phyloP scores from a whole-genome alignment of 2,329 filamentous ascomycete genomes.

The Xylariaceae sp. region DNA sequence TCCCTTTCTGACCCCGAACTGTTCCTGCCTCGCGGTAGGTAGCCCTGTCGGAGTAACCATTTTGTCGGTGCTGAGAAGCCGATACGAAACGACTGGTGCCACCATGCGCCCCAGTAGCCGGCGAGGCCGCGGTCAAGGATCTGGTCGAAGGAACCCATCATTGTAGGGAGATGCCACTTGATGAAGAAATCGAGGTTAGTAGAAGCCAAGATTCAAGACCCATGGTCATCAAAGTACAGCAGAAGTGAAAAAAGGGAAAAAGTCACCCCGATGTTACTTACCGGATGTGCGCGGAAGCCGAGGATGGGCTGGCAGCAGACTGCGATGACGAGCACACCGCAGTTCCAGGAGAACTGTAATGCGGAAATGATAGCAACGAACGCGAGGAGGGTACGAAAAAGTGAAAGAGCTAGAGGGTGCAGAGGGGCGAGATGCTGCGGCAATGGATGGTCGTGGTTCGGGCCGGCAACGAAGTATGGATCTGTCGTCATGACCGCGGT shows the following conservation, averaged over 20 bases:
- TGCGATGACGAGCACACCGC: conserved; percentile 56
- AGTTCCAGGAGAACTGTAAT: conserved; percentile 56
- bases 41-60: conserved; percentile 12
- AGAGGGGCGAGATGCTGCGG: conserved; percentile 42
- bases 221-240: too few species aligned
- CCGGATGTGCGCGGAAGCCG: conserved; percentile 46
- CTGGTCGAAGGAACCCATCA: conserved; percentile 50
- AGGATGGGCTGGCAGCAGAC: conserved; percentile 48
- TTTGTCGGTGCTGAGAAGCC: conserved; percentile 49
- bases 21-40: conserved; percentile 39
- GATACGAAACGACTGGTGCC: conserved; percentile 82
- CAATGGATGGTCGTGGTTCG: conserved; percentile 37
- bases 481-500: conserved; percentile 70
- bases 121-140: conserved; percentile 67
- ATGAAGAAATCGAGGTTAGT: too few species aligned
- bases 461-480: conserved; percentile 66
- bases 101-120: conserved; percentile 81
- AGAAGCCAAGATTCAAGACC: too few species aligned
- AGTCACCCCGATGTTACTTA: too few species aligned
- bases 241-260: too few species aligned
- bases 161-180: conserved; percentile 51
- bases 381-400: conserved; percentile 55
- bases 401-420: conserved; percentile 43
- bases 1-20: conserved; percentile 36
- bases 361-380: conserved; percentile 55